Percentiles rank a stretch among this genome's conserved stretches.
These are phyloP conservation scores for Phytopythium mirpurense DNA, from an alignment of 352 stramenopile species.

Conservation along the genomic window DNA sequence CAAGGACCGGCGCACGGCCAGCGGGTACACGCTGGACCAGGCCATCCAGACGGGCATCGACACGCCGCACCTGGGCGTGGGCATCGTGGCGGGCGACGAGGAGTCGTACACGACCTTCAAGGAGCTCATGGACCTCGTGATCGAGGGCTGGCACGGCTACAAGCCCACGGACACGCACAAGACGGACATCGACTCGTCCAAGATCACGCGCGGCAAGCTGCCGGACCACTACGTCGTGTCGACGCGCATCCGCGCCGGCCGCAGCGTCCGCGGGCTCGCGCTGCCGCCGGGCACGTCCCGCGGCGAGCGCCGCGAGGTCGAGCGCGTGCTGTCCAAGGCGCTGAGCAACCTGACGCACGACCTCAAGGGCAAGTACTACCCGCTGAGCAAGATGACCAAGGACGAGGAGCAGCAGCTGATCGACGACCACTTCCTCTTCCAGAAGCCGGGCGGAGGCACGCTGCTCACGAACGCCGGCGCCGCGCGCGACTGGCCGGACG, in stretches of 20 bases:
- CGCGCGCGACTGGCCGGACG: constrained; percentile 84
- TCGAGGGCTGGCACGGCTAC: constrained; percentile 81
- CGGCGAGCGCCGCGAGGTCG: constrained; percentile 56
- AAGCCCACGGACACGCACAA: constrained; percentile 50
- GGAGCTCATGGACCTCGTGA: constrained; percentile 70
- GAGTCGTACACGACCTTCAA: constrained; percentile 82
- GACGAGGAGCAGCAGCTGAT: constrained; percentile 85
- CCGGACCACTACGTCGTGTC: constrained; percentile 85
- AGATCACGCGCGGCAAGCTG: constrained; percentile 43
- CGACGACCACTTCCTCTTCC: constrained; percentile 84
- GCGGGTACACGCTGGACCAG: constrained; percentile 78
- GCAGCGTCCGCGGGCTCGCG: constrained; percentile 76
- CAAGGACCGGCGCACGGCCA: constrained; percentile 51
- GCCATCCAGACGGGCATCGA: constrained; percentile 75
- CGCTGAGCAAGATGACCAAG: constrained; percentile 81
- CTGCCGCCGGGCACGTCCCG: constrained; percentile 76
- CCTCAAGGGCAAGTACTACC: constrained; percentile 71
- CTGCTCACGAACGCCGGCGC: constrained; percentile 69
- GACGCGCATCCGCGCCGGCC: constrained; percentile 82
- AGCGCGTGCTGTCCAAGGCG: constrained; percentile 70
- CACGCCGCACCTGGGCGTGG: constrained; percentile 65
- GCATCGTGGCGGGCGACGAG: constrained; percentile 74
- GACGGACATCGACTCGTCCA: constrained; percentile 73
- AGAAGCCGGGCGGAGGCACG: constrained; percentile 80
- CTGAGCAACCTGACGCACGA: constrained; percentile 64